These are phyloP conservation scores for Thymus quinquecostatus DNA, from an alignment of 257 asterid genomes.

Conservation along the genomic window DNA sequence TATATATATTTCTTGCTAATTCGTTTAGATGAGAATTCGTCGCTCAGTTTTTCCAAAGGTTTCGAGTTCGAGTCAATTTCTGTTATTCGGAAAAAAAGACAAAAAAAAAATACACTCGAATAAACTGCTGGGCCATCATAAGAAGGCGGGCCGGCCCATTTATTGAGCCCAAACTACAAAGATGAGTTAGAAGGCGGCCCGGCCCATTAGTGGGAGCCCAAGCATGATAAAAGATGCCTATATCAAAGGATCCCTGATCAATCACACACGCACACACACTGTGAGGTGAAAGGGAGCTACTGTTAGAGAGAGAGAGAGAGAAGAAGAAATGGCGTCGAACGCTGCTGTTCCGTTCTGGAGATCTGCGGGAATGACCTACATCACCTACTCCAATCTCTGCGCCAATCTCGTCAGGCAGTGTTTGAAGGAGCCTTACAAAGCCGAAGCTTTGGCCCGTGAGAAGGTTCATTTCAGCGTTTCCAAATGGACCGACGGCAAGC, in stretches of 20 bases:
- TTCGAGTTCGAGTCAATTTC: too few relatives aligned
- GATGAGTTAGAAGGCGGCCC: background rate
- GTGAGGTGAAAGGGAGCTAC: slow-evolving; percentile 35
- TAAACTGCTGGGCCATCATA: too few relatives aligned
- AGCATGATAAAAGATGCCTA: background rate
- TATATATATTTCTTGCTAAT: background rate
- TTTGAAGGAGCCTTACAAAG: slow-evolving; percentile 73
- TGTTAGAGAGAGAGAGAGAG: slow-evolving; percentile 15
- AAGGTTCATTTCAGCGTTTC: slow-evolving; percentile 78
- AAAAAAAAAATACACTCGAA: too few relatives aligned
- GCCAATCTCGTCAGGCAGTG: slow-evolving; percentile 89
- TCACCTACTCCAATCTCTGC: slow-evolving; percentile 81
- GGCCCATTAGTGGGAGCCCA: slow-evolving; percentile 30
- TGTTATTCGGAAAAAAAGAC: too few relatives aligned
- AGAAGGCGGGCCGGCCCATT: too few relatives aligned
- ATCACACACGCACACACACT: slow-evolving; percentile 1
- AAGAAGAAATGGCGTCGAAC: slow-evolving; percentile 56
- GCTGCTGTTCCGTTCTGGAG: slow-evolving; percentile 87
- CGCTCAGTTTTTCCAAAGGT: too few relatives aligned
- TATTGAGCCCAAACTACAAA: too few relatives aligned
- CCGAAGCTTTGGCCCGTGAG: slow-evolving; percentile 82
- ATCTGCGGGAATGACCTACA: slow-evolving; percentile 90
- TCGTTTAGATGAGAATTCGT: too few relatives aligned
- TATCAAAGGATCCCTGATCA: slow-evolving; percentile 14
- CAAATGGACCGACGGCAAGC: slow-evolving; percentile 80